Conservation (phyloP, 352 stramenopile species). For the Phytophthora uliginosa region DNA sequence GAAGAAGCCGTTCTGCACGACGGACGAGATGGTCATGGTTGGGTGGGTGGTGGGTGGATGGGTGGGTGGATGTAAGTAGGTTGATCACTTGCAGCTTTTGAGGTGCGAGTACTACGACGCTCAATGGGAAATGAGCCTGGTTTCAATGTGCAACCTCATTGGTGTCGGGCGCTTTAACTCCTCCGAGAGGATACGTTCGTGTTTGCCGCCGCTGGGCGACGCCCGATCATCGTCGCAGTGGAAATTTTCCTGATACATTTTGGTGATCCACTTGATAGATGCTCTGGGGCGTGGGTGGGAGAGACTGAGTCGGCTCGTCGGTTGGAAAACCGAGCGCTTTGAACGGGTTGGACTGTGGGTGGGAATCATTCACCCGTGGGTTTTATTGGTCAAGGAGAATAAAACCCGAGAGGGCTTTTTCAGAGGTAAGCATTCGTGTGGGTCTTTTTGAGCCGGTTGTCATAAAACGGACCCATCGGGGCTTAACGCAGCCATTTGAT, state of each 20-base stretch:
- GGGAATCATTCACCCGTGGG: neutral
- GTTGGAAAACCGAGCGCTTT: slow-evolving; percentile 11
- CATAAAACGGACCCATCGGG: slow-evolving; percentile 16
- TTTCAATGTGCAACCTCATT: slow-evolving; percentile 19
- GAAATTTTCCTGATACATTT: slow-evolving; percentile 45
- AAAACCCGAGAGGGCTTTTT: slow-evolving; percentile 11
- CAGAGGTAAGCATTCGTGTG: neutral
- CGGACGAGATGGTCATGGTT: slow-evolving; percentile 44
- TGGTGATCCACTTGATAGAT: slow-evolving; percentile 36
- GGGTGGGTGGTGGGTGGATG: neutral
- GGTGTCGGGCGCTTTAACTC: slow-evolving; percentile 19
- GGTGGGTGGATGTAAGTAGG: neutral
- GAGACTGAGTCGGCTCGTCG: slow-evolving; percentile 19
- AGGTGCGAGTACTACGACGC: slow-evolving; percentile 17
- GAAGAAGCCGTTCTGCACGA: slow-evolving; percentile 44
- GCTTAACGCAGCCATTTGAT: slow-evolving; percentile 21
- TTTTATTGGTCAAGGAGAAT: neutral
- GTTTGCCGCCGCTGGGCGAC: neutral
- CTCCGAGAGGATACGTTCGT: slow-evolving; percentile 15
- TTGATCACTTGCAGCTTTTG: neutral
- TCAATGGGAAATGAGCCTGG: slow-evolving; percentile 26
- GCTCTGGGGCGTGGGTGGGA: slow-evolving; percentile 11
- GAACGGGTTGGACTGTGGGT: neutral
- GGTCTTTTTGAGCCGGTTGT: neutral
- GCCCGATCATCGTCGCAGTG: slow-evolving; percentile 16